phyloP scores from a whole-genome alignment of 1,284 basidiomycete genomes.

The Phellinidium pouzarii region DNA sequence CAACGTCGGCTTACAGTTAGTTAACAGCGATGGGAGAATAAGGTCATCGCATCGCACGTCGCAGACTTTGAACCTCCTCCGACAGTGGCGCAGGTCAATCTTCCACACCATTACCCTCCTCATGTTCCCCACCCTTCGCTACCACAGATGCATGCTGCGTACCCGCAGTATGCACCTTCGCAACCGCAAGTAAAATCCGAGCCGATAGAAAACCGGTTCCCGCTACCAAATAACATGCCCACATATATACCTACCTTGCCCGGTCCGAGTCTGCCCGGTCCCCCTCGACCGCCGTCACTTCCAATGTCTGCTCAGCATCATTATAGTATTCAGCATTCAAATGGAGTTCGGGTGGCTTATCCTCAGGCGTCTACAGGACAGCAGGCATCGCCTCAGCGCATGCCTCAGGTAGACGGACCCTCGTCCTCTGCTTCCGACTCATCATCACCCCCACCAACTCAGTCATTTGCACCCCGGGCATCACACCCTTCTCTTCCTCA shows the following conservation, averaged over 20 bases:
- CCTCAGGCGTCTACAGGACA: slow-evolving; percentile 19
- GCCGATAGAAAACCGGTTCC: slow-evolving; percentile 57
- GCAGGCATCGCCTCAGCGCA: slow-evolving; percentile 31
- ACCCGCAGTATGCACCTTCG: slow-evolving; percentile 36
- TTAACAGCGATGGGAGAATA: slow-evolving; percentile 86
- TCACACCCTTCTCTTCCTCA: slow-evolving; percentile 55
- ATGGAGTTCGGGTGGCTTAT: slow-evolving; percentile 23
- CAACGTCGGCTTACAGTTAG: slow-evolving; percentile 15
- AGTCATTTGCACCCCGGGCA: slow-evolving; percentile 54
- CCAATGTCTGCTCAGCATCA: slow-evolving; percentile 4
- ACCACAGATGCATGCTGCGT: slow-evolving; percentile 30
- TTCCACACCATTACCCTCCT: slow-evolving; percentile 34
- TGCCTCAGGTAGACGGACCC: slow-evolving; percentile 63
- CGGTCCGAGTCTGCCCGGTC: slow-evolving; percentile 35
- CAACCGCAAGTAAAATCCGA: slow-evolving; percentile 57
- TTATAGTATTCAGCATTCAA: slow-evolving; percentile 3
- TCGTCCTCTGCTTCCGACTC: slow-evolving; percentile 52
- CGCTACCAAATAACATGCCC: slow-evolving; percentile 39
- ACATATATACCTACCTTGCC: slow-evolving; percentile 57
- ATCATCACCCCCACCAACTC: slow-evolving; percentile 51
- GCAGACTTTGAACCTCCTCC: slow-evolving; percentile 80
- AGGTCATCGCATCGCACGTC: slow-evolving; percentile 87
- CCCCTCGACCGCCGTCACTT: slow-evolving; percentile 6
- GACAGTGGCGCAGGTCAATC: slow-evolving; percentile 26
- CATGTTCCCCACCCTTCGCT: slow-evolving; percentile 41